These are phyloP conservation scores for Citropsis articulata DNA, from an alignment of 345 rosid species.

Conservation along the genomic window DNA sequence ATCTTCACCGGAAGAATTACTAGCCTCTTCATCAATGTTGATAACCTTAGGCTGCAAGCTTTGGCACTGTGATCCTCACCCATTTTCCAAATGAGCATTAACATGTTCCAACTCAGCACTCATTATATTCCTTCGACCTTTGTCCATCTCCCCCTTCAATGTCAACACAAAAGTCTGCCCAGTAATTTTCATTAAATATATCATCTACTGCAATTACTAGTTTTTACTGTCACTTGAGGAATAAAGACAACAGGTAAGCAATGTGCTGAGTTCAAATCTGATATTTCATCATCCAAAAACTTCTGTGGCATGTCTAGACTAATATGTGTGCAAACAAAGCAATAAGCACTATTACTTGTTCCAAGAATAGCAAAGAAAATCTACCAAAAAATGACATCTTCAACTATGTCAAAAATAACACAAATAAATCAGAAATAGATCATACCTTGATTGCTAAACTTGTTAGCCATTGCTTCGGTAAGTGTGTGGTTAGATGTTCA, in stretches of 20 bases:
- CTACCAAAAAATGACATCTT: neutral
- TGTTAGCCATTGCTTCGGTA: slow-evolving; percentile 88
- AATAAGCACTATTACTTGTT: neutral
- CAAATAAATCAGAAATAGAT: neutral
- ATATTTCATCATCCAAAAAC: neutral
- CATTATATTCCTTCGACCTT: neutral
- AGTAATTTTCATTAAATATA: too few relatives aligned
- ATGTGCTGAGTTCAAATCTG: neutral
- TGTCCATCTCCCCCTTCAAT: neutral
- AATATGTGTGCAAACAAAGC: neutral
- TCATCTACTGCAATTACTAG: neutral
- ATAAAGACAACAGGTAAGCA: neutral
- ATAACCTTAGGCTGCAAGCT: too few relatives aligned
- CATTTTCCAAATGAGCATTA: too few relatives aligned
- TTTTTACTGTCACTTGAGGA: neutral
- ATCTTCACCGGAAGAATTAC: too few relatives aligned
- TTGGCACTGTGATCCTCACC: too few relatives aligned
- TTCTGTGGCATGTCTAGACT: neutral
- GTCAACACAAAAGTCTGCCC: neutral
- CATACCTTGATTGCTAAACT: slow-evolving; percentile 80
- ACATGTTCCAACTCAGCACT: neutral
- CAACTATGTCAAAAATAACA: neutral
- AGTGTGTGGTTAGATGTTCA: slow-evolving; percentile 27
- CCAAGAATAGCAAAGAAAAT: neutral
- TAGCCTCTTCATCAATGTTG: too few relatives aligned